A percentile compares a stretch with the other conserved stretches of the same genome.
phyloP scores from a whole-genome alignment of 306 rosid species.

The Vigna unguiculata region DNA sequence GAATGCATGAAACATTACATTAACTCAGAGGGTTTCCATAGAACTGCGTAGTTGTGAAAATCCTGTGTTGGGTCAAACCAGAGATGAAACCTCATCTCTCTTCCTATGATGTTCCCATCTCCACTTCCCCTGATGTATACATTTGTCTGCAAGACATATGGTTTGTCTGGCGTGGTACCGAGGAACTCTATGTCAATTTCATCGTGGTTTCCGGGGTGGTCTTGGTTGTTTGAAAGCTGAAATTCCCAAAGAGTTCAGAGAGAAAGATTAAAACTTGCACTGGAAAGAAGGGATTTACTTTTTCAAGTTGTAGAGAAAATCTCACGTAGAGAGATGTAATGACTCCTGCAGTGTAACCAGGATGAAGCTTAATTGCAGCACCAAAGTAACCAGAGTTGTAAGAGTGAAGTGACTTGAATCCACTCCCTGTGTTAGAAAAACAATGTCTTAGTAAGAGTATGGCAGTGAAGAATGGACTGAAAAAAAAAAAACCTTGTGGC shows the following conservation, averaged over 20 bases:
- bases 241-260: constrained; percentile 3
- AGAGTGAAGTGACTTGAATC: constrained; percentile 78
- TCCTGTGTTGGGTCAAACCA: constrained; percentile 97
- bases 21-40: constrained; percentile 84
- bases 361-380: constrained; percentile 80
- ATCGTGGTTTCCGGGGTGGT: constrained; percentile 84
- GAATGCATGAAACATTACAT: constrained; percentile 55
- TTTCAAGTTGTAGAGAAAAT: constrained; percentile 19
- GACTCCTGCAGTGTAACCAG: constrained; percentile 96
- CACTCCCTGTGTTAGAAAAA: constrained; percentile 68
- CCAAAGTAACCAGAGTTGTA: constrained; percentile 87
- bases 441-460: background rate
- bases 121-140: constrained; percentile 93
- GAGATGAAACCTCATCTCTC: constrained; percentile 86
- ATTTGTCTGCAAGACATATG: constrained; percentile 91
- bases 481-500: background rate
- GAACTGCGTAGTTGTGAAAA: constrained; percentile 83
- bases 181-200: constrained; percentile 95
- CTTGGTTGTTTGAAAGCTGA: constrained; percentile 91
- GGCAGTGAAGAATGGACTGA: background rate
- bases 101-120: constrained; percentile 78
- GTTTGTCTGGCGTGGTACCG: constrained; percentile 84
- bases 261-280: background rate
- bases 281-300: background rate
- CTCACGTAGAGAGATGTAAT: constrained; percentile 87